These are phyloP conservation scores for Sisymbrium altissimum DNA, from an alignment of 345 rosid species.

Conservation along the genomic window DNA sequence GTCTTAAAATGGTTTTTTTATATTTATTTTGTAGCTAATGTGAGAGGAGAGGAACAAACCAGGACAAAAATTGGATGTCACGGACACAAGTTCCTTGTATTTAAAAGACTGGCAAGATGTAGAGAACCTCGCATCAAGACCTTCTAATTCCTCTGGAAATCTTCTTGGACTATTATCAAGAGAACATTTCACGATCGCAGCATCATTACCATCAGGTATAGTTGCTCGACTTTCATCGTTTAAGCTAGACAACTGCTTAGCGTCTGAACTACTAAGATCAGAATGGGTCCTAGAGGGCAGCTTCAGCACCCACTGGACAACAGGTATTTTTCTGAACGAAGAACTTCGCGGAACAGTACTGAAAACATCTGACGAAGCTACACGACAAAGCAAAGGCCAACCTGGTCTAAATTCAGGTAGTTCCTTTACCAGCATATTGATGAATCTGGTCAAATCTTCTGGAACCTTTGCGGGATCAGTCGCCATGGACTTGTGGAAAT, in stretches of 20 bases:
- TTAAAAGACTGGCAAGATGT: conserved; percentile 68
- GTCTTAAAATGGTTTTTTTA: not conserved
- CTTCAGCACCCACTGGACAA: conserved; percentile 64
- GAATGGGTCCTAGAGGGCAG: conserved; percentile 53
- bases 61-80: conserved; percentile 59
- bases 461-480: conserved; percentile 42
- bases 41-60: conserved; percentile 45
- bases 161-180: conserved; percentile 28
- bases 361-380: conserved; percentile 32
- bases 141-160: conserved; percentile 52
- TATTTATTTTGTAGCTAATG: not conserved
- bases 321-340: conserved; percentile 52
- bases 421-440: conserved; percentile 41
- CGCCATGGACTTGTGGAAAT: conserved; percentile 45
- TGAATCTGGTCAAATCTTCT: conserved; percentile 38
- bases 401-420: conserved; percentile 71
- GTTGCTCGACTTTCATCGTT: conserved; percentile 41
- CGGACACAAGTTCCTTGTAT: conserved; percentile 65
- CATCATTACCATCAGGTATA: conserved; percentile 41
- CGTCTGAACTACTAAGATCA: conserved; percentile 37
- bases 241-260: conserved; percentile 34
- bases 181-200: conserved; percentile 25
- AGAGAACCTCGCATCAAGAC: conserved; percentile 61
- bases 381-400: conserved; percentile 75
- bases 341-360: conserved; percentile 33